A percentile compares a stretch with the other conserved stretches of the same genome.
These are phyloP conservation scores for Corymbia calophylla DNA, from an alignment of 441 rosid species.

Conservation along the genomic window DNA sequence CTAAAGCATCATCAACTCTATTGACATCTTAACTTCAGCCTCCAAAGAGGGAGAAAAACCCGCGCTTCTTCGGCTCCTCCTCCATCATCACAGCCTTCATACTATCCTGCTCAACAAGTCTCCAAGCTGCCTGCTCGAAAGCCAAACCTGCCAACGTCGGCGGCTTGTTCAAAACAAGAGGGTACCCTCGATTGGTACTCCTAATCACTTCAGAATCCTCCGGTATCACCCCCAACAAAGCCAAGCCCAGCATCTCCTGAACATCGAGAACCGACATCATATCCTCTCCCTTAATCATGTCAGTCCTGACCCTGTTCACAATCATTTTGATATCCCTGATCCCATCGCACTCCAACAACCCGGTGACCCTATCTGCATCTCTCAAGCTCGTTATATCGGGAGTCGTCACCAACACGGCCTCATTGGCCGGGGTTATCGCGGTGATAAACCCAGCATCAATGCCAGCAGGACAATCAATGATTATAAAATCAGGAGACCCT, in stretches of 20 bases:
- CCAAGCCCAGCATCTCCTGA: constrained; percentile 89
- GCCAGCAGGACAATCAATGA: constrained; percentile 91
- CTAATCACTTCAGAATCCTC: constrained; percentile 93
- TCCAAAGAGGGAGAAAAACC: constrained; percentile 87
- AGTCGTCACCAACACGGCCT: constrained; percentile 80
- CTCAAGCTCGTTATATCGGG: constrained; percentile 85
- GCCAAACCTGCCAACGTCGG: constrained; percentile 97
- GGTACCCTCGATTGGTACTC: constrained; percentile 88
- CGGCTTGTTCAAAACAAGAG: constrained; percentile 82
- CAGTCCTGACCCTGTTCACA: constrained; percentile 87
- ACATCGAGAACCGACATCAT: constrained; percentile 97
- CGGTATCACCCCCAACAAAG: constrained; percentile 81
- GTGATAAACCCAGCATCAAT: constrained; percentile 96
- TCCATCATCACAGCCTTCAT: constrained; percentile 95
- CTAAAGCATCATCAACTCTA: constrained; percentile 11
- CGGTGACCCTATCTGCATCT: constrained; percentile 87
- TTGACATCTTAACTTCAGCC: constrained; percentile 31
- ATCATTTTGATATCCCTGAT: constrained; percentile 90
- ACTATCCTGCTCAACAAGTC: constrained; percentile 92
- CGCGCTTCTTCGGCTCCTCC: constrained; percentile 87
- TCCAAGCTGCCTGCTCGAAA: constrained; percentile 97
- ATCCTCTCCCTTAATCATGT: constrained; percentile 96
- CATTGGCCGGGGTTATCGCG: constrained; percentile 89
- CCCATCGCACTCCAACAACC: constrained; percentile 83
- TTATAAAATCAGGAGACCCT: constrained; percentile 72